Evolutionary conservation across 1,284 basidiomycete genomes (phyloP), one percentile per base, ranked within the genome.

Genomic region (Austroboletus novae-zelandiae): DNA sequence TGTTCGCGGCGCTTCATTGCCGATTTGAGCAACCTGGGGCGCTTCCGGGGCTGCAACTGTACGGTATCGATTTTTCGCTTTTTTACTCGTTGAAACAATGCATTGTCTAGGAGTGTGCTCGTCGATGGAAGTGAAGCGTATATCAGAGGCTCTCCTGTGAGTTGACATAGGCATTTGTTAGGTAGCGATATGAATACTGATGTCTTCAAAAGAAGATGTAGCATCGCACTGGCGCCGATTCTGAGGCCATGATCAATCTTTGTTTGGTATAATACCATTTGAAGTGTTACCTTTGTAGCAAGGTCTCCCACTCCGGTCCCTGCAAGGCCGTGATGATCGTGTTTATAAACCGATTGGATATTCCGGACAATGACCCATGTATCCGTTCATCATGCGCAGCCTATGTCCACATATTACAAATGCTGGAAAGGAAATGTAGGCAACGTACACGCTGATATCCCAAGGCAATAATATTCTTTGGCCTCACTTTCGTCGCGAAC

Each of bases 81-180:
- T 40, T 54, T 31, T 10, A 36, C 45, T 20, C 15, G 56, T 20
- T 31, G 18, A n/a, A 29, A 35, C 20, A 44, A 23, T 18, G 46
- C 55, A 18, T n/a, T 47, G 3, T 49, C 46, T 34, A 68, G 52
- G 25, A 55, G 44, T 30, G 47, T 50, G 3, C 45, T 47, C 1
- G 40, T 50, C 3, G 37, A 40, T 2, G 70, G 69, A n/a, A 71
- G 71, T 5, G 62, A 61, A 14, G 75, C 55, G 48, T 81, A 74
- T 15, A 83, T 71, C 10, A 94, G 61, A 2, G 86, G 83, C 31
- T 77, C 73, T 3, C 92, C 93, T 0, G 84, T 81, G 52, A 94
- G 65, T 66, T 95, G 92, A 54, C 86, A 88, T 14, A 87, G 77
- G 61, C 89, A 94, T n/a, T 79, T 81, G 57, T 92, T 91, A 0